Evolutionary conservation across 768 basidiomycete genomes (phyloP), one percentile per base, ranked within the genome.

Genomic region (Hortiboletus campestris): DNA sequence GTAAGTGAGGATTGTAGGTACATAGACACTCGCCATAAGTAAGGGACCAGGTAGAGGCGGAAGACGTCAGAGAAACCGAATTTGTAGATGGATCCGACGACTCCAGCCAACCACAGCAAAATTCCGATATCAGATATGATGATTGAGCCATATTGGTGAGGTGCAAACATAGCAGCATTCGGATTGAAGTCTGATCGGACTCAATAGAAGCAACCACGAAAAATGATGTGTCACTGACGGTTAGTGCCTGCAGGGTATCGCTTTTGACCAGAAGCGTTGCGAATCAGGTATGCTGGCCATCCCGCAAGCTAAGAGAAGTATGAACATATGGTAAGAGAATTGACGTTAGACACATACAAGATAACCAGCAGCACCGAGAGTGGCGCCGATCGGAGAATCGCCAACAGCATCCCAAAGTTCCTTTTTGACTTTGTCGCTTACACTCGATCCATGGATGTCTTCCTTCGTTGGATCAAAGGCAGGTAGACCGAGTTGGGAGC

Each of bases 341-440:
- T 17, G 22, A 22, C 39, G 43, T 53, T 47, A 10, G 45, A 44
- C 0, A 73, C 79, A 40, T 56, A 89, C 87, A 61, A 91, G 70
- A 67, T 90, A 90, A 22, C 76, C 73, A 38, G 77, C 78, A 44
- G 81, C 72, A 20, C 75, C 76, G 2, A 82, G 56, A 28, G 81
- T 69, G 38, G 88, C 83, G 59, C 82, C 85, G 40, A 97, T 78
- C 17, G 96, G 96, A 10, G 93, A 91, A 73, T 98, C 96, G 43
- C 91, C 91, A 41, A 98, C 72, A 39, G 95, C 91, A 55, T 98
- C 96, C 75, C 79, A 82, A 4, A 95, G 72, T 66, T 91, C 89
- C 55, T 79, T 78, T 74, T 82, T 83, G 48, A 91, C 81, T 60
- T 88, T 83, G 43, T 83, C 78, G 13, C 82, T 70, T 8, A 92